These are phyloP conservation scores for Epichloe sibirici DNA, from an alignment of 2,329 filamentous ascomycete species.

Conservation along the genomic window DNA sequence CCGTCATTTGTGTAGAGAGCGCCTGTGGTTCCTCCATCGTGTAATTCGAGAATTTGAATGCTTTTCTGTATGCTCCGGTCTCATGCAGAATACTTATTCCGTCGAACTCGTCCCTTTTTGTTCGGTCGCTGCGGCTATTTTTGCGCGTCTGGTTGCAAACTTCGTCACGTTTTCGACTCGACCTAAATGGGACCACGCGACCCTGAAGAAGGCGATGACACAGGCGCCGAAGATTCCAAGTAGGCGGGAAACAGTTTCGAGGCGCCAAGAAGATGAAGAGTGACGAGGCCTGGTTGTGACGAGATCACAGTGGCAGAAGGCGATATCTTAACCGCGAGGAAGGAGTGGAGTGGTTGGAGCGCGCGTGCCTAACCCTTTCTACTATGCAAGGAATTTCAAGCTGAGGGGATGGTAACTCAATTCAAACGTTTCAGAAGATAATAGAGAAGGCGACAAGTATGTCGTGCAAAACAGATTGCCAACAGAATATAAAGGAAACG, in stretches of 20 bases:
- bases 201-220: neutral
- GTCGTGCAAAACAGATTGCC: no score
- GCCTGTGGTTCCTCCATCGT: constrained; percentile 36
- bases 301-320: neutral
- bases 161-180: neutral
- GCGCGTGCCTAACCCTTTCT: neutral
- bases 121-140: neutral
- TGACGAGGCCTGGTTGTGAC: neutral
- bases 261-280: neutral
- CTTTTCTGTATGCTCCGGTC: neutral
- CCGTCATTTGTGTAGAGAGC: constrained; percentile 27
- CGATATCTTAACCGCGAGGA: neutral
- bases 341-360: neutral
- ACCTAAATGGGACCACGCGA: neutral
- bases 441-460: neutral
- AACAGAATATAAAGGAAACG: neutral
- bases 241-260: no score
- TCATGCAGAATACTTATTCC: neutral
- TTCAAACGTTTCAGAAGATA: neutral
- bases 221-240: no score
- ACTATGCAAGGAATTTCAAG: neutral
- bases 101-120: neutral
- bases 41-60: neutral
- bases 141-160: neutral
- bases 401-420: neutral